Base-by-base conservation (phyloP, 768 basidiomycete species). In the Termitomyces sp. region DNA sequence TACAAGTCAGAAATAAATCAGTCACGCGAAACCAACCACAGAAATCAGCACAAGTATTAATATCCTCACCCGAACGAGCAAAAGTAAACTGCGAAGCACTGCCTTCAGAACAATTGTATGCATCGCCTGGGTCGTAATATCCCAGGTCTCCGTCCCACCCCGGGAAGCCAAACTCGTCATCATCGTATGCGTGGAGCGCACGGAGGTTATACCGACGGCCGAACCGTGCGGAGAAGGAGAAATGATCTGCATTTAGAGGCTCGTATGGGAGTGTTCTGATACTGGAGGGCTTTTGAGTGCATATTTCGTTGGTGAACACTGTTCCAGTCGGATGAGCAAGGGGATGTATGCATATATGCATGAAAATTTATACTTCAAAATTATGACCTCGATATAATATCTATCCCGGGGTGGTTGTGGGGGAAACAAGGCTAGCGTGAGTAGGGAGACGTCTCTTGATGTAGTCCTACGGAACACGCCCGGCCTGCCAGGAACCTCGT, bases 301-400 rank as follows among this genome's bases (percentile, higher is more conserved):
- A 59, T 48, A 46, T 59, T 48, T 55, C 58, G 48, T 59, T 58
- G 36, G 44, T 24, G 50, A 56, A 53, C 58, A 62, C 54, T 59
- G 44, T 11, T 27, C 27, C 22, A 16, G 27, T 12, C 18, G 1
- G 27, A 18, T 41, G 24, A 53, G 52, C 52, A 30, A 39, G 20
- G n/a, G 31, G 44, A 11, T 51, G 4, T 24, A 41, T 13, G 27
- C 37, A 54, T 2, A 30, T 6, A 13, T 42, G 27, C 18, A 54
- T 31, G 53, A 54, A 54, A 54, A 54, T 41, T 54, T 54, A 41
- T 51, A 55, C 54, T 55, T 55, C 54, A 55, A 54, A 22, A 39
- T 37, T 31, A 22, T 51, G 53, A 42, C 52, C 27, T 41, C 57
- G 16, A 48, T 52, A 24, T 48, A 6, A 18, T 41, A 34, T 36